Evolutionary conservation across 805 yeast species (phyloP).

Genomic region (Candida railenensis): DNA sequence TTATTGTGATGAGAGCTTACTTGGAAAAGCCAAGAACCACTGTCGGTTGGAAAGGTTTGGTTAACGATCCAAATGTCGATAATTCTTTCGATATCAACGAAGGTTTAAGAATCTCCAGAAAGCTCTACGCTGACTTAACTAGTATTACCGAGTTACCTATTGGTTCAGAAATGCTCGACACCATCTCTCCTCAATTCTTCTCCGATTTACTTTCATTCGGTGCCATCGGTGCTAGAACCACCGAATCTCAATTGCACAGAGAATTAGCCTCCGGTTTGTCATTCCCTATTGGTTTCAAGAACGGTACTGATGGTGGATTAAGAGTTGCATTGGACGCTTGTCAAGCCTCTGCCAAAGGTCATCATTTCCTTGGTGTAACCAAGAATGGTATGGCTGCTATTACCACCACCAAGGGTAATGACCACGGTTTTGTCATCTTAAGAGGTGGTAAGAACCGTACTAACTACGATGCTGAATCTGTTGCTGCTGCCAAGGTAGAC

Average conservation of each 20-base stretch:
- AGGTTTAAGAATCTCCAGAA: conserved; percentile 85
- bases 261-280: conserved; percentile 96
- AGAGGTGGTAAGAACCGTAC: conserved; percentile 97
- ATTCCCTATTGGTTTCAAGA: conserved; percentile 99
- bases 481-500: conserved; percentile 68
- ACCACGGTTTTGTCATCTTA: conserved; percentile 88
- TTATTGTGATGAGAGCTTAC: conserved; percentile 94
- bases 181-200: conserved; percentile 94
- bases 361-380: conserved; percentile 96
- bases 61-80: conserved; percentile 94
- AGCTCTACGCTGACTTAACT: conserved; percentile 80
- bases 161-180: conserved; percentile 97
- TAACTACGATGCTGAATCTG: conserved; percentile 82
- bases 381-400: conserved; percentile 97
- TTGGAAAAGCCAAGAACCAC: conserved; percentile 98
- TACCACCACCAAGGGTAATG: conserved; percentile 93
- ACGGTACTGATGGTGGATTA: conserved; percentile 95
- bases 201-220: conserved; percentile 91
- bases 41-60: conserved; percentile 98
- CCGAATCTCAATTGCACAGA: conserved; percentile 97
- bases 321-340: conserved; percentile 94
- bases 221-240: conserved; percentile 98
- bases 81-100: conserved; percentile 92
- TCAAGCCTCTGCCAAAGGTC: conserved; percentile 86
- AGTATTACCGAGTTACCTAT: conserved; percentile 74